These are phyloP conservation scores for Hymenoscyphus repandus DNA, from an alignment of 2,329 filamentous ascomycete genomes.

Conservation along the genomic window DNA sequence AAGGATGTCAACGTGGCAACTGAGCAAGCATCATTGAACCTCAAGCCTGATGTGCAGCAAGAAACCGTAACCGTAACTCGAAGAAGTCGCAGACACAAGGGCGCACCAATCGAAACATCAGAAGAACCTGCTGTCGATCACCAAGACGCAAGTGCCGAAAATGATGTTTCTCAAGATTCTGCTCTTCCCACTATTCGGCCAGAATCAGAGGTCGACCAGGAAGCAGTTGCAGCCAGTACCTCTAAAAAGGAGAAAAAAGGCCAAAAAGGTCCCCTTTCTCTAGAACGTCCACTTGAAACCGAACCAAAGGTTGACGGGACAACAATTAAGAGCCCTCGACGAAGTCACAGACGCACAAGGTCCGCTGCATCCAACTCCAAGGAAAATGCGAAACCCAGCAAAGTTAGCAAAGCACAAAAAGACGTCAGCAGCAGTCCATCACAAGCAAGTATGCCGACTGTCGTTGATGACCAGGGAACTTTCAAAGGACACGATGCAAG, in stretches of 20 bases:
- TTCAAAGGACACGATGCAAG: slow-evolving; percentile 29
- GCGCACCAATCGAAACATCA: too few species aligned
- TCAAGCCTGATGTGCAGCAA: too few species aligned
- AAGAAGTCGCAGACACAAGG: too few species aligned
- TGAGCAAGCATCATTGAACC: too few species aligned
- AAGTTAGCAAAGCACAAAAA: slow-evolving; percentile 2
- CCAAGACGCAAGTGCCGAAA: too few species aligned
- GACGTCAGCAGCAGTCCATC: slow-evolving; percentile 4
- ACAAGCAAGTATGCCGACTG: slow-evolving; percentile 16
- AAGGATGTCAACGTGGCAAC: too few species aligned
- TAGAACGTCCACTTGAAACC: slow-evolving; percentile 2
- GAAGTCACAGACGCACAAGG: slow-evolving; percentile 17
- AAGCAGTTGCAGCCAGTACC: neutral
- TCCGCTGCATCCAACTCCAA: slow-evolving; percentile 10
- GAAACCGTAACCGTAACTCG: too few species aligned
- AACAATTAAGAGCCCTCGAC: slow-evolving; percentile 10
- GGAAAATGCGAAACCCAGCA: slow-evolving; percentile 9
- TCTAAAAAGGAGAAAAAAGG: neutral
- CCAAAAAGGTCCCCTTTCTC: neutral
- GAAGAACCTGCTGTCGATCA: too few species aligned
- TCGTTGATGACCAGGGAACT: slow-evolving; percentile 18
- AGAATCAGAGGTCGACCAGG: neutral
- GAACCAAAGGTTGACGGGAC: neutral
- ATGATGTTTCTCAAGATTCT: too few species aligned
- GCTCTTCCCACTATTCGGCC: too few species aligned